A percentile compares a stretch with the other conserved stretches of the same genome.
These are phyloP conservation scores for Danielozyma ontarioensis DNA, from an alignment of 805 yeast species.

Conservation along the genomic window DNA sequence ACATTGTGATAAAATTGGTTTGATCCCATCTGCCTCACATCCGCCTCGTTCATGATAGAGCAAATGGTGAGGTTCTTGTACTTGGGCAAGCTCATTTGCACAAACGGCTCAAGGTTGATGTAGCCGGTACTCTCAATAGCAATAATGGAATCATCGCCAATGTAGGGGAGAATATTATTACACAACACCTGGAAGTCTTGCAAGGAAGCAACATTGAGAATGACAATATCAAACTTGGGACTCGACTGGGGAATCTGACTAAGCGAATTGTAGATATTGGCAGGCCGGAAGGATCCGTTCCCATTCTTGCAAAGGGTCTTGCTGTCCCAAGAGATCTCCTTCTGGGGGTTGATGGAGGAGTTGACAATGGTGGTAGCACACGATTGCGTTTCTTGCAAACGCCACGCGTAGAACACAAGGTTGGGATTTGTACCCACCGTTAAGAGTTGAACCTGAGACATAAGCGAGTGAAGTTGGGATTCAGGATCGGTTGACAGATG, in stretches of 20 bases:
- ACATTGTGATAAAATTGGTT: conserved; percentile 21
- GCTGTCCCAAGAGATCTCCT: conserved; percentile 15
- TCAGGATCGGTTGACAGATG: too few relatives aligned
- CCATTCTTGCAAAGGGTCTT: conserved; percentile 8
- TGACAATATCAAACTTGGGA: conserved; percentile 27
- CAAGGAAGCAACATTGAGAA: conserved; percentile 30
- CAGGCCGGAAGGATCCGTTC: conserved; percentile 12
- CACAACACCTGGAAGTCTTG: conserved; percentile 34
- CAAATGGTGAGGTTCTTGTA: conserved; percentile 33
- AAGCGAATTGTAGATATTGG: conserved; percentile 7
- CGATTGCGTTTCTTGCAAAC: conserved; percentile 41
- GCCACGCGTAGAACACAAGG: conserved; percentile 55
- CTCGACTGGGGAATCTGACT: conserved; percentile 7
- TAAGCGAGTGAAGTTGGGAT: background rate
- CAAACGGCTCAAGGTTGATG: conserved; percentile 67
- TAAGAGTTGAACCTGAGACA: conserved; percentile 2
- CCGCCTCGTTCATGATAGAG: conserved; percentile 60
- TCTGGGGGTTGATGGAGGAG: conserved; percentile 12
- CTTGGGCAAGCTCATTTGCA: conserved; percentile 38
- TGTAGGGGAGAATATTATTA: conserved; percentile 16
- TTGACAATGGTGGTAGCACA: conserved; percentile 36
- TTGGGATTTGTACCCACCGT: conserved; percentile 55
- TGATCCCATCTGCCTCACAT: conserved; percentile 36
- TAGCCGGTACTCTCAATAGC: conserved; percentile 68
- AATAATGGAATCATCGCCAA: conserved; percentile 42